Base-by-base conservation (phyloP, 2,329 filamentous ascomycete species). In the Clarireedia hainanense region DNA sequence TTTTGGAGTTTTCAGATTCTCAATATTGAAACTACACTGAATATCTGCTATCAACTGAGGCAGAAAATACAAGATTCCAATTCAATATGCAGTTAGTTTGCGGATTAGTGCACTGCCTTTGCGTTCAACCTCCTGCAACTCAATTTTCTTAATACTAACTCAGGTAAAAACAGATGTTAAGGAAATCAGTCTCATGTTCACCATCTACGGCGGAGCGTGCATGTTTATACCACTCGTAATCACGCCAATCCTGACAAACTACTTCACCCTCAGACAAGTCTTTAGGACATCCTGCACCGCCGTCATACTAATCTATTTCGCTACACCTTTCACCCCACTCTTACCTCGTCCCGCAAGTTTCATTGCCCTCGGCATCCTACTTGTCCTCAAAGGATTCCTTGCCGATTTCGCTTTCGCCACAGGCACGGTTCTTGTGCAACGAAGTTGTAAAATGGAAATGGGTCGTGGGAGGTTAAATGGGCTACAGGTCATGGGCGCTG, bases 101-200 rank as follows among this genome's bases (percentile, higher is more conserved):
- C 9, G 9, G 14, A 34, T 34, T 34, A 14, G 9, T 12, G 30
- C 9, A 34, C 30, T 34, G 10, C 24, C 2, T 30, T 14, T 34
- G 17, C 5, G 14, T 14, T 12, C 3, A 4, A 17, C n/a, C 24
- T 1, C 2, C 26, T 5, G 3, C n/a, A 15, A 2, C n/a, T 15
- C 6, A 30, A 42, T 30, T 3, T 5, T 5, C n/a, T 2, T n/a
- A 34, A 34, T 12, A 34, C 9, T 56, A 23, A 24, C 30, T 12
- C n/a, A 53, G 37, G 17, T 1, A 34, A 49, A 42, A 10, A 20
- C 37, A 51, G 53, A 45, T 17, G 17, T 40, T 26, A n/a, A 26
- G 46, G 39, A 49, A 46, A 56, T 47, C 24, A 40, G 47, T 24
- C 30, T 40, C n/a, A 30, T 56, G 39, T 51, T 50, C 42, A 49